Percentiles rank a stretch among this genome's conserved stretches.
phyloP scores from a whole-genome alignment of 495 filamentous ascomycete species.

The Cercophora scortea region DNA sequence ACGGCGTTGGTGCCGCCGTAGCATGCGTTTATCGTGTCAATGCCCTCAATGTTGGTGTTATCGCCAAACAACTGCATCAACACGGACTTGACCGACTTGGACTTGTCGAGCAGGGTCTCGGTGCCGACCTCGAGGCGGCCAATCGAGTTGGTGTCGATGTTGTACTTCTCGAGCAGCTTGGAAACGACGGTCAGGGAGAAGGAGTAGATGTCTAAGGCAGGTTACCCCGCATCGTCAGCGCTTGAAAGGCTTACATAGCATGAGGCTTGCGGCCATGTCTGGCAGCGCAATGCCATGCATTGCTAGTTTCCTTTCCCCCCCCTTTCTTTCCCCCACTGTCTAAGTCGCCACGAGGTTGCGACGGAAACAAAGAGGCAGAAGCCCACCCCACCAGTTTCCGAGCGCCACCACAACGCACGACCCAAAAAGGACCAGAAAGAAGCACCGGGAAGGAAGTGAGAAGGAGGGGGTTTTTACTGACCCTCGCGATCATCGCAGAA shows the following conservation, averaged over 20 bases:
- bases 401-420: not conserved
- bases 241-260: slow-evolving; percentile 3
- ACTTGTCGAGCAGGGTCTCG: slow-evolving; percentile 98
- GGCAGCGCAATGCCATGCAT: no score
- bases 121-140: slow-evolving; percentile 96
- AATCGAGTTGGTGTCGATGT: slow-evolving; percentile 81
- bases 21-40: slow-evolving; percentile 96
- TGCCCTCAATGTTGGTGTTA: slow-evolving; percentile 88
- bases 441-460: not conserved
- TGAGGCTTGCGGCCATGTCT: not conserved
- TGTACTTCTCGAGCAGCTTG: slow-evolving; percentile 86
- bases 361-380: no score
- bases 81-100: slow-evolving; percentile 99
- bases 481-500: slow-evolving; percentile 99
- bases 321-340: no score
- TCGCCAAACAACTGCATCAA: slow-evolving; percentile 93
- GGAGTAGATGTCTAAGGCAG: slow-evolving; percentile 86
- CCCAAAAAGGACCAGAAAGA: not conserved
- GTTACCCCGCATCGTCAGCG: slow-evolving; percentile 17
- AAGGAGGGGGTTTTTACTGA: slow-evolving; percentile 33
- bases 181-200: slow-evolving; percentile 83
- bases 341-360: no score
- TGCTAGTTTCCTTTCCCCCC: no score
- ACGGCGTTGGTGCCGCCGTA: slow-evolving; percentile 97
- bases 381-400: no score